Percentiles rank a stretch among this genome's conserved stretches.
phyloP scores from a whole-genome alignment of 768 basidiomycete genomes.

The Russula vinacea region DNA sequence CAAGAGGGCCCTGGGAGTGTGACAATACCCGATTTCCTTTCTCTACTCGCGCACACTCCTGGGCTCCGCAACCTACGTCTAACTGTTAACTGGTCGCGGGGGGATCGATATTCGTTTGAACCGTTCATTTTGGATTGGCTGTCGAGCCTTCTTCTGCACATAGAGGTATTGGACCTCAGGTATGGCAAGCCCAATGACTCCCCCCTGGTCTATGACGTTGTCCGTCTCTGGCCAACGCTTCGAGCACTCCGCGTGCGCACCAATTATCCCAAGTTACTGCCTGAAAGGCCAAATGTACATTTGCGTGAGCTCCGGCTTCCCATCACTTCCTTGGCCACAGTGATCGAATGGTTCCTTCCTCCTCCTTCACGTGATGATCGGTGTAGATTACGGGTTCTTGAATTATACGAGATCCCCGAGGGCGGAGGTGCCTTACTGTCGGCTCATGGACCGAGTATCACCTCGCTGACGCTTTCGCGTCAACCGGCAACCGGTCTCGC shows the following conservation, averaged over 20 bases:
- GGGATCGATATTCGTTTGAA: constrained; percentile 4
- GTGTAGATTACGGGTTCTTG: constrained; percentile 12
- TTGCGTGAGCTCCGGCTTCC: constrained; percentile 24
- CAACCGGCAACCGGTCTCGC: constrained; percentile 20
- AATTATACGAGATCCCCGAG: constrained; percentile 19
- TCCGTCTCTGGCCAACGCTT: constrained; percentile 14
- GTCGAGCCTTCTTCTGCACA: constrained; percentile 14
- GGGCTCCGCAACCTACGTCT: constrained; percentile 9
- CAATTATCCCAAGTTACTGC: not conserved
- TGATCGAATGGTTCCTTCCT: constrained; percentile 21
- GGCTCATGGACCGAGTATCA: constrained; percentile 6
- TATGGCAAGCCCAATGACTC: constrained; percentile 8
- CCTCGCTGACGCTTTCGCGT: constrained; percentile 17
- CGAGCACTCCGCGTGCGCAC: constrained; percentile 22
- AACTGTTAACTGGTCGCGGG: constrained; percentile 14
- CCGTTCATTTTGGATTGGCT: constrained; percentile 15
- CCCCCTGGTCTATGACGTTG: constrained; percentile 17
- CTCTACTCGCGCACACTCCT: constrained; percentile 13
- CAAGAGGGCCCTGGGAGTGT: constrained; percentile 6
- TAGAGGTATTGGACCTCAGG: constrained; percentile 21
- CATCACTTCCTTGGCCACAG: constrained; percentile 15
- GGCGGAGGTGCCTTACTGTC: not conserved
- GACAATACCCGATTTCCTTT: constrained; percentile 16
- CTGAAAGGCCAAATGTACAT: not conserved
- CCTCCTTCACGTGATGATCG: not conserved